A percentile compares a stretch with the other conserved stretches of the same genome.
These are phyloP conservation scores for Chytridium lagenaria DNA, from an alignment of 371 early-diverging fungal genomes.

Conservation along the genomic window DNA sequence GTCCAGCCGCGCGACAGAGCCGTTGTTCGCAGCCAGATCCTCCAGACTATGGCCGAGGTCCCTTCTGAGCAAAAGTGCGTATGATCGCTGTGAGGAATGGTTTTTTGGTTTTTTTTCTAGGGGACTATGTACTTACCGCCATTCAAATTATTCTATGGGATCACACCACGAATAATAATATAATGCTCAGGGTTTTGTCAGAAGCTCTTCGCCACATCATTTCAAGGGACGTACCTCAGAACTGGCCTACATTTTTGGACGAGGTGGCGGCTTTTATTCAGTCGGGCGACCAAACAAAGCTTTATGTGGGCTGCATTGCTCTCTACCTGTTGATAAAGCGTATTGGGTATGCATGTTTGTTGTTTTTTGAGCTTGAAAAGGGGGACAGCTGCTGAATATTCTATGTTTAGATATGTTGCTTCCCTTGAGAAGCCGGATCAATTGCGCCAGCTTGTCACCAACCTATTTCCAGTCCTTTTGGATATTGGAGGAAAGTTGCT, in stretches of 20 bases:
- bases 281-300: background rate
- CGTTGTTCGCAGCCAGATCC: conserved; percentile 72
- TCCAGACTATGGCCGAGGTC: conserved; percentile 71
- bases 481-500: conserved; percentile 69
- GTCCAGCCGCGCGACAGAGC: conserved; percentile 74
- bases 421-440: background rate
- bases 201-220: conserved; percentile 4
- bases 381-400: conserved; percentile 68
- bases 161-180: background rate
- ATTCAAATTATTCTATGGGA: background rate
- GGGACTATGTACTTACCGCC: no score
- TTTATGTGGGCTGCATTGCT: background rate
- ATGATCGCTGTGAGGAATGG: background rate
- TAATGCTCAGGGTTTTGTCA: conserved; percentile 2
- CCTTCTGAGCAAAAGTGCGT: conserved; percentile 39
- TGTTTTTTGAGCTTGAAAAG: no score
- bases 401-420: conserved; percentile 22
- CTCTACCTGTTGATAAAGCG: background rate
- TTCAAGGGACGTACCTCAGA: background rate
- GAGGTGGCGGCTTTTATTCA: background rate
- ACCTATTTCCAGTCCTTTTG: conserved; percentile 76
- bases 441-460: conserved; percentile 57
- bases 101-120: background rate
- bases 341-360: conserved; percentile 6
- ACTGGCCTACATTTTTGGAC: conserved; percentile 6